Evolutionary conservation across 331 rosid species (phyloP).

Genomic region (Quercus tomentella): DNA sequence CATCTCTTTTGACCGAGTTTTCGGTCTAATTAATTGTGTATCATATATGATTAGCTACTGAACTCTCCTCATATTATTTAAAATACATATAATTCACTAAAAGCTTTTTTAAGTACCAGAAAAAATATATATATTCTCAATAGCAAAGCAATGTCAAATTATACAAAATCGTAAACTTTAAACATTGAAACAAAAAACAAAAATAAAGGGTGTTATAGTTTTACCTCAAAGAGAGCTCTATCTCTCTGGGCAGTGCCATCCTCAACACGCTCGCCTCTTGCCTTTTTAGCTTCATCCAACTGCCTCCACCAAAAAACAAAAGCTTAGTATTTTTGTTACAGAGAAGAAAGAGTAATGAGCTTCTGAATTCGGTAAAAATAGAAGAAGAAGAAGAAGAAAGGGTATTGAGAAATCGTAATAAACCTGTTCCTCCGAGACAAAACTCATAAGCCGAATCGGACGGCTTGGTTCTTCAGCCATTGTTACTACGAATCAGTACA

Average conservation of each 20-base stretch:
- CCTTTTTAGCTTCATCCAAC: constrained; percentile 68
- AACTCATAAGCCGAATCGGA: constrained; percentile 66
- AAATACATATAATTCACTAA: not conserved
- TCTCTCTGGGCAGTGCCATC: constrained; percentile 92
- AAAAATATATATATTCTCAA: not conserved
- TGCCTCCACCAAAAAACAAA: constrained; percentile 22
- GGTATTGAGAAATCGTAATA: constrained; percentile 5
- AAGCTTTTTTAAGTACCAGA: not conserved
- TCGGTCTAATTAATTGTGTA: not conserved
- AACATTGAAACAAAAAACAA: not conserved
- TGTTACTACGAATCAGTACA: not conserved
- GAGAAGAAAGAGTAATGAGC: not conserved
- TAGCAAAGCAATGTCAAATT: not conserved
- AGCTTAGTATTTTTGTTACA: too few species aligned
- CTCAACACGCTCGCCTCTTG: constrained; percentile 85
- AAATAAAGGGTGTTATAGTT: not conserved
- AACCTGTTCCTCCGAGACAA: constrained; percentile 89
- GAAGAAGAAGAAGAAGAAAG: not conserved
- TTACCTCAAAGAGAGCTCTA: constrained; percentile 84
- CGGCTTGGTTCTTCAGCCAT: constrained; percentile 70
- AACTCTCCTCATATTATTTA: not conserved
- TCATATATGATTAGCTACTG: not conserved
- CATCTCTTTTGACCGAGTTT: not conserved
- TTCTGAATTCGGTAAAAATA: not conserved
- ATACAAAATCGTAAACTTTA: not conserved